A percentile compares a stretch with the other conserved stretches of the same genome.
Evolutionary conservation across 2,329 filamentous ascomycete genomes (phyloP).

Genomic region (Aspergillus piperis): DNA sequence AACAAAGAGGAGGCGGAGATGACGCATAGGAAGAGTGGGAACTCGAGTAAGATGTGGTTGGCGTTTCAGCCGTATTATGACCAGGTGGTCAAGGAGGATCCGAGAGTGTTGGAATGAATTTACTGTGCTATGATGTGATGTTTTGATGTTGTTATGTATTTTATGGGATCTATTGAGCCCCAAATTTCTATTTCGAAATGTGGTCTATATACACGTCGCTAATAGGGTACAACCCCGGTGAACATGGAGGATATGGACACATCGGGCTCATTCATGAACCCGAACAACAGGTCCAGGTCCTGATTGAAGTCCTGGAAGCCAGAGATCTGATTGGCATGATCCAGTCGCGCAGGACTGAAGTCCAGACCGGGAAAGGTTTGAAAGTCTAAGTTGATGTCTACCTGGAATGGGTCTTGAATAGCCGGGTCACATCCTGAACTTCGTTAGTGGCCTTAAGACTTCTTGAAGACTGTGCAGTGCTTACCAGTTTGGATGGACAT

Average conservation of each 20-base stretch:
- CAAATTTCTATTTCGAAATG: not conserved
- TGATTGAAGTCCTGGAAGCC: slow-evolving; percentile 6
- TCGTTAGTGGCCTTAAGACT: not conserved
- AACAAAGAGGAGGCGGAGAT: slow-evolving; percentile 54
- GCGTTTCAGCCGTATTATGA: slow-evolving; percentile 20
- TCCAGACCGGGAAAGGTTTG: not conserved
- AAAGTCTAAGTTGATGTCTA: slow-evolving; percentile 3
- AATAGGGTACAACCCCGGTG: not conserved
- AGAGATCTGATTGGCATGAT: not conserved
- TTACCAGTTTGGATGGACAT: slow-evolving; percentile 2
- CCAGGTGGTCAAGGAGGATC: slow-evolving; percentile 11
- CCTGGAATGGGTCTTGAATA: not conserved
- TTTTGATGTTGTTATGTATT: not conserved
- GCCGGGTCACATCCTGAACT: not conserved
- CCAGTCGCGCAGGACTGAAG: not conserved
- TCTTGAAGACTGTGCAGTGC: not conserved
- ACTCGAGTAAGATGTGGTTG: slow-evolving; percentile 16
- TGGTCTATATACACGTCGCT: too few species aligned
- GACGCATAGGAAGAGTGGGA: slow-evolving; percentile 12
- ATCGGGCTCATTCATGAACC: slow-evolving; percentile 13
- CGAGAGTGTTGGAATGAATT: not conserved
- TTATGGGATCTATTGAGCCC: not conserved
- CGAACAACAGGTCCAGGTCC: slow-evolving; percentile 13
- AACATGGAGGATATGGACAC: not conserved
- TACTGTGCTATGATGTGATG: not conserved